Evolutionary conservation across 23 red algal species (phyloP).

Genomic region (Gracilariopsis chorda): DNA sequence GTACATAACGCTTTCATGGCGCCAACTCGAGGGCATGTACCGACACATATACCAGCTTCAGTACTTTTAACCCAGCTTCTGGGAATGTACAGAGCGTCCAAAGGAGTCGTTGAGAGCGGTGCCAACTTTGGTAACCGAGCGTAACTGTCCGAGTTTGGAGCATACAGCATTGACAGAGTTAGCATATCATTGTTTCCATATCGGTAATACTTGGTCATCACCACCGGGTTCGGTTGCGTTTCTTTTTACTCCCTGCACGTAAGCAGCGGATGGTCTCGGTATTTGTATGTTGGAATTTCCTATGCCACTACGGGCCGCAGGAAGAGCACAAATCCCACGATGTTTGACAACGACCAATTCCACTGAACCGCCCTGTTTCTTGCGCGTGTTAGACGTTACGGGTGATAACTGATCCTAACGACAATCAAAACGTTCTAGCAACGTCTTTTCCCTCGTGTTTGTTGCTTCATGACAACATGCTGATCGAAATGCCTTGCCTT

Average conservation of each 20-base stretch:
- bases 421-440: too few relatives aligned
- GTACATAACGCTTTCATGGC: too few relatives aligned
- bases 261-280: neutral
- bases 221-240: neutral
- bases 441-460: too few relatives aligned
- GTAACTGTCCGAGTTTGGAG: neutral
- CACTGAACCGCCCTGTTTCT: too few relatives aligned
- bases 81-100: neutral
- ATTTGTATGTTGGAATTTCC: neutral
- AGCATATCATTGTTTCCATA: neutral
- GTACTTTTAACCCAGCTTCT: neutral
- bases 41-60: neutral
- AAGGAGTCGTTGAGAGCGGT: neutral
- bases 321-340: too few relatives aligned
- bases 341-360: too few relatives aligned
- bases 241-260: neutral
- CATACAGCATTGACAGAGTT: neutral
- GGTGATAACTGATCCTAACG: too few relatives aligned
- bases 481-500: too few relatives aligned
- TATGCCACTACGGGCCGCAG: too few relatives aligned
- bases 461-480: too few relatives aligned
- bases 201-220: neutral
- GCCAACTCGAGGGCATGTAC: too few relatives aligned
- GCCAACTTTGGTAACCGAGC: neutral
- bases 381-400: too few relatives aligned